A percentile compares a stretch with the other conserved stretches of the same genome.
These are phyloP conservation scores for Helianthus annuus DNA, from an alignment of 129 eudicot species.

Conservation along the genomic window DNA sequence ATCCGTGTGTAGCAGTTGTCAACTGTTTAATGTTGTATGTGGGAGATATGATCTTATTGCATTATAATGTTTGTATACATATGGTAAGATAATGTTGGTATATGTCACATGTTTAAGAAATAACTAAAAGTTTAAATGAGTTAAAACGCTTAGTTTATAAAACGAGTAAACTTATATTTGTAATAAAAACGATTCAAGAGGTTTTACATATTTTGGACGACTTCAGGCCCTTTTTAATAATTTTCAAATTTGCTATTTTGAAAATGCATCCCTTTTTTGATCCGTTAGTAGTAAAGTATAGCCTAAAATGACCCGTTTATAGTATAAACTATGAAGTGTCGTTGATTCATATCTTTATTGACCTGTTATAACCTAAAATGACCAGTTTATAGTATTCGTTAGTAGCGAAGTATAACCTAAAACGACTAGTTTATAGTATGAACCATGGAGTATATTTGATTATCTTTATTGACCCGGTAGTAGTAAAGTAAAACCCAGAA, in stretches of 20 bases:
- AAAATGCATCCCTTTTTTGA: background rate
- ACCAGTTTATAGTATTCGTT: too few relatives aligned
- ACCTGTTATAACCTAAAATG: too few relatives aligned
- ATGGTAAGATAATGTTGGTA: constrained; percentile 3
- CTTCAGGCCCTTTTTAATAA: background rate
- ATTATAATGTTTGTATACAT: background rate
- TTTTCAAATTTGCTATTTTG: background rate
- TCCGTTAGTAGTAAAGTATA: background rate
- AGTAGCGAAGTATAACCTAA: too few relatives aligned
- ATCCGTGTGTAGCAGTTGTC: constrained; percentile 21
- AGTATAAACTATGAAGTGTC: background rate
- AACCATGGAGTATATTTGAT: background rate
- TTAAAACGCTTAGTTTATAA: background rate
- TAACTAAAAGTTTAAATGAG: background rate
- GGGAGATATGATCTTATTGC: constrained; percentile 19
- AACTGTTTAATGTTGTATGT: constrained; percentile 21
- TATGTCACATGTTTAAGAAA: background rate
- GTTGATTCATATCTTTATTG: background rate
- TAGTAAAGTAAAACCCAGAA: too few relatives aligned
- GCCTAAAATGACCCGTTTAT: background rate
- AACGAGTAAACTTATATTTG: background rate
- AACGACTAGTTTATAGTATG: background rate
- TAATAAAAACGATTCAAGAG: background rate
- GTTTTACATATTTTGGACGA: background rate
- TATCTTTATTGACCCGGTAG: background rate